phyloP scores from a whole-genome alignment of 2,329 filamentous ascomycete genomes.

The Apiospora aurea region DNA sequence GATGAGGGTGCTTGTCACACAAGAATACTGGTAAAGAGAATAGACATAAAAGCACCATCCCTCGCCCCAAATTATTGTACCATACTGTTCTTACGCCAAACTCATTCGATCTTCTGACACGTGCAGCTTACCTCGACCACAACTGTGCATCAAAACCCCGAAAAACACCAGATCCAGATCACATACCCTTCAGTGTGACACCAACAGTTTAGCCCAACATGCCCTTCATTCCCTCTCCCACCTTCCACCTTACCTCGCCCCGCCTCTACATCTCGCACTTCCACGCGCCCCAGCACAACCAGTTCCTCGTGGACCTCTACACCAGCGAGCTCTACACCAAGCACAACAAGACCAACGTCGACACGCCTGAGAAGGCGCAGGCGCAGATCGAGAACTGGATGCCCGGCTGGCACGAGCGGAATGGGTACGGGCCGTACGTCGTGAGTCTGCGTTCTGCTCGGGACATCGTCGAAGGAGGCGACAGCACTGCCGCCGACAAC shows the following conservation, averaged over 20 bases:
- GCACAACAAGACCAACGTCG: slow-evolving; percentile 21
- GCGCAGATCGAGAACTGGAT: slow-evolving; percentile 23
- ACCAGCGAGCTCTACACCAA: slow-evolving; percentile 21
- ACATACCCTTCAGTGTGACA: not conserved
- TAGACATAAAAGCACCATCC: not conserved
- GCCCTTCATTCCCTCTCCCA: slow-evolving; percentile 12
- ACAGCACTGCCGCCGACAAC: too few relatives aligned
- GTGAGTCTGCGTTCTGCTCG: slow-evolving; percentile 16
- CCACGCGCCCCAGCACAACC: slow-evolving; percentile 12
- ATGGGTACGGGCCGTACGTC: slow-evolving; percentile 21
- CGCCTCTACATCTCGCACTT: slow-evolving; percentile 24
- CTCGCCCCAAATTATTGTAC: not conserved
- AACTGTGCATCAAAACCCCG: not conserved
- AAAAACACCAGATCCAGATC: not conserved
- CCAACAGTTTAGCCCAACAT: not conserved
- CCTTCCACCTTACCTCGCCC: slow-evolving; percentile 4
- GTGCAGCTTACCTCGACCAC: not conserved
- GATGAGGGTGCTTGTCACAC: not conserved
- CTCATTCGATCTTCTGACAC: not conserved
- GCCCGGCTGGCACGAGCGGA: slow-evolving; percentile 14
- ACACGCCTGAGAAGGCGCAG: slow-evolving; percentile 5
- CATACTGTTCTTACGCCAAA: not conserved
- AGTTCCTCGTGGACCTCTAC: slow-evolving; percentile 19
- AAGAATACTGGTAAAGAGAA: not conserved
- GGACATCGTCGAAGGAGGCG: not conserved